A percentile compares a stretch with the other conserved stretches of the same genome.
Evolutionary conservation across 345 rosid species (phyloP).

Genomic region (Eutrema heterophyllum): DNA sequence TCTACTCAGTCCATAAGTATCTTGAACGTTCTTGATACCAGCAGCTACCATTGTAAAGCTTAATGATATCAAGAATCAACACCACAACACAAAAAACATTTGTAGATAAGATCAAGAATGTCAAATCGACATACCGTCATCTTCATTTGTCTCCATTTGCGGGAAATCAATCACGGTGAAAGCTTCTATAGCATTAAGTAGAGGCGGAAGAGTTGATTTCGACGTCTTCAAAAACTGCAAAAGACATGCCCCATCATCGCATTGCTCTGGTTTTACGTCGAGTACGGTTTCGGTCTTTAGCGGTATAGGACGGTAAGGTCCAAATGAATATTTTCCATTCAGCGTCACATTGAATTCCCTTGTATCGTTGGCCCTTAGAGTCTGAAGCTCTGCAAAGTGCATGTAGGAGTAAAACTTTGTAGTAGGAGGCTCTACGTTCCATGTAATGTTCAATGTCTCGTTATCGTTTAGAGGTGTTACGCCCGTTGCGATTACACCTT

Average conservation of each 20-base stretch:
- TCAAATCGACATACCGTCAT: constrained; percentile 27
- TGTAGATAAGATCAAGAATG: background rate
- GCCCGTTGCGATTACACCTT: background rate
- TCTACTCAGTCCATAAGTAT: constrained; percentile 25
- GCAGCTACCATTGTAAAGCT: constrained; percentile 26
- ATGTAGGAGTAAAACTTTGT: constrained; percentile 4
- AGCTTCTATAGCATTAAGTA: constrained; percentile 30
- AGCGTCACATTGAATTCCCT: constrained; percentile 34
- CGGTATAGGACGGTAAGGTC: background rate
- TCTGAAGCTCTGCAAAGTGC: constrained; percentile 40
- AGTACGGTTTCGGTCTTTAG: background rate
- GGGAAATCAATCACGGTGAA: constrained; percentile 15
- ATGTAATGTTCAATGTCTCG: background rate
- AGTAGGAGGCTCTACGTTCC: background rate
- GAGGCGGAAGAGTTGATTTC: constrained; percentile 43
- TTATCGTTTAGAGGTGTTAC: background rate
- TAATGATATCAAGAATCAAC: background rate
- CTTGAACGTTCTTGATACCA: constrained; percentile 33
- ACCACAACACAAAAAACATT: background rate
- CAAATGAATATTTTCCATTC: constrained; percentile 7
- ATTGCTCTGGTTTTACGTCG: background rate
- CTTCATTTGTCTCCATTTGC: constrained; percentile 21
- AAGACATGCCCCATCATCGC: constrained; percentile 9
- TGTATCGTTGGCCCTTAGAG: constrained; percentile 30
- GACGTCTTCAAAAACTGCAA: constrained; percentile 15